Evolutionary conservation across 495 filamentous ascomycete species (phyloP), one percentile per base, ranked within the genome.

Genomic region (Aspergillus avenaceus): DNA sequence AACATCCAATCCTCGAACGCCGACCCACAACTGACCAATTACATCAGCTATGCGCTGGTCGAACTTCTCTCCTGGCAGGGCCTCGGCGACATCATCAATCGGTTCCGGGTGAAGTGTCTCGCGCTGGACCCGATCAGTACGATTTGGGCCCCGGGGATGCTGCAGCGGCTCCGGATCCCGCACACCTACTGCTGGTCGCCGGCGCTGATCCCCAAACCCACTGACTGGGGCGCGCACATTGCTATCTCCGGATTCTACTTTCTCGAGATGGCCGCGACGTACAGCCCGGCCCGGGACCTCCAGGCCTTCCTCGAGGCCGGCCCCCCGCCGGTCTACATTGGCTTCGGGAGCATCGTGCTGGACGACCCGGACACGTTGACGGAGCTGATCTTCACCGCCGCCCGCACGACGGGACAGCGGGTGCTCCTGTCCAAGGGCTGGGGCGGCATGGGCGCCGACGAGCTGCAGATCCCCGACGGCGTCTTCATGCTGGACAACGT

Each of bases 281-380:
- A 81, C 58, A 79, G 70, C 0, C 87, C 86, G 3, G 72, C 78
- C 2, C 66, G 71, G 9, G 80, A 82, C 18, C 70, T 91, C n/a
- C 65, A 65, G 4, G 73, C 64, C 5, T 91, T 88, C 56, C 78
- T 91, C 7, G 72, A 72, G 0, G 69, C 69, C 8, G 84, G 84
- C 0, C 78, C 81, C 9, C 78, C 83, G 16, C 87, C 87, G 0
- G 72, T 89, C 0, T 90, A 90, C 52, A 85, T 90, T 44, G 86
- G 86, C 1, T 89, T 90, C 59, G 86, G 86, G 1, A 86, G 82
- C 11, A 90, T 90, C 26, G 85, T 89, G 2, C 81, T 89, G 4
- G 85, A 88, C 43, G 78, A 89, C 50, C 84, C 85, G 0, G 70
- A 82, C 49, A 69, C 61, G 5, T 72, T 90, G 55, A 89, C 84